These are phyloP conservation scores for Phytophthora palmivora DNA, from an alignment of 352 stramenopile species.

Conservation along the genomic window DNA sequence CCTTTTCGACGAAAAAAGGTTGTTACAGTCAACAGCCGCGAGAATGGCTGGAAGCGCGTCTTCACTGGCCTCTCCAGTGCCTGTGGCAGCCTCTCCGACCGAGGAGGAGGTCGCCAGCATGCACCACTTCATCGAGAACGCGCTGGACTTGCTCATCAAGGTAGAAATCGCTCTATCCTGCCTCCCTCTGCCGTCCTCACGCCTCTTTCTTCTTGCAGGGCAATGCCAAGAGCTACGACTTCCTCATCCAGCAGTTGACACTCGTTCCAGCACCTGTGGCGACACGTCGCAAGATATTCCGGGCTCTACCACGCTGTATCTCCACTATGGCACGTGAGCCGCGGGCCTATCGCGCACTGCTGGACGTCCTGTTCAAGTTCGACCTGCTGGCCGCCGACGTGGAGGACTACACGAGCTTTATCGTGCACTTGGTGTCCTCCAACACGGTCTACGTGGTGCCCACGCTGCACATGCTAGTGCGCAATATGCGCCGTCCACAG, in stretches of 20 bases:
- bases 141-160: conserved; percentile 83
- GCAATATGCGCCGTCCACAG: conserved; percentile 69
- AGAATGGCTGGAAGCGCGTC: conserved; percentile 45
- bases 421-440: conserved; percentile 84
- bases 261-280: conserved; percentile 43
- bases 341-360: conserved; percentile 68
- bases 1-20: no score
- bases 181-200: not conserved
- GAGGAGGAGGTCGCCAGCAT: conserved; percentile 76
- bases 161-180: conserved; percentile 5
- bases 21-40: not conserved
- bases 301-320: conserved; percentile 78
- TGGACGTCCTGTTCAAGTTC: conserved; percentile 88
- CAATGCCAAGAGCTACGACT: conserved; percentile 84
- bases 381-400: conserved; percentile 68
- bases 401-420: conserved; percentile 72
- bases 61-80: conserved; percentile 14
- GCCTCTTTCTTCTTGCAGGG: conserved; percentile 40
- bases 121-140: conserved; percentile 87
- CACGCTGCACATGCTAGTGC: conserved; percentile 85
- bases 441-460: conserved; percentile 86
- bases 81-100: conserved; percentile 20
- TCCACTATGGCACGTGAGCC: conserved; percentile 77
- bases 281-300: conserved; percentile 76
- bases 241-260: conserved; percentile 72